Evolutionary conservation across 2,329 filamentous ascomycete genomes (phyloP).

Genomic region (Cordyceps fumosorosea): DNA sequence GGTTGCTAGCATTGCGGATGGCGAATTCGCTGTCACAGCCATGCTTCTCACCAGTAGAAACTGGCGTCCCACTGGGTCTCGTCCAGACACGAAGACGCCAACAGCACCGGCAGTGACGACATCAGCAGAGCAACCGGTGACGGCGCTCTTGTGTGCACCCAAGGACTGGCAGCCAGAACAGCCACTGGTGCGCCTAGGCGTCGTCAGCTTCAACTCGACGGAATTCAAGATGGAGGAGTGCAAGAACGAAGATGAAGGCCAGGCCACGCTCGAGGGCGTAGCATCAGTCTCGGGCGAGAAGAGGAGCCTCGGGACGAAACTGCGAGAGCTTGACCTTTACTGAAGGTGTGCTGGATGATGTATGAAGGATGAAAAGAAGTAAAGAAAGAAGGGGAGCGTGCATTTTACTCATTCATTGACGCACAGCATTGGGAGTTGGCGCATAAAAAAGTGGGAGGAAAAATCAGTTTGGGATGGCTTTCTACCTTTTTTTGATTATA

Average conservation of each 20-base stretch:
- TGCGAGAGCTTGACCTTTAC: slow-evolving; percentile 31
- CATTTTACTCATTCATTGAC: not conserved
- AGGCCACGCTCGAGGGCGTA: slow-evolving; percentile 23
- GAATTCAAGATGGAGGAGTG: slow-evolving; percentile 20
- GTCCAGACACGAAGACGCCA: not conserved
- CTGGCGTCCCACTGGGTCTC: not conserved
- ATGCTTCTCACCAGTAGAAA: slow-evolving; percentile 8
- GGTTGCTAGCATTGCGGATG: not conserved
- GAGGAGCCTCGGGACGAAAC: slow-evolving; percentile 21
- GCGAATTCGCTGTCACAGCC: not conserved
- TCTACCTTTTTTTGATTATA: not conserved
- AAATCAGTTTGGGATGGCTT: not conserved
- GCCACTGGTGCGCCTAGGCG: slow-evolving; percentile 26
- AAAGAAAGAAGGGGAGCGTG: not conserved
- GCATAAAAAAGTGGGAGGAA: not conserved
- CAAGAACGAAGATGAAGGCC: slow-evolving; percentile 11
- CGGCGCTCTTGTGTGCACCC: slow-evolving; percentile 10
- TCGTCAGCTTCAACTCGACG: slow-evolving; percentile 22
- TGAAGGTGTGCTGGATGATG: slow-evolving; percentile 14
- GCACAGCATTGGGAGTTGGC: slow-evolving; percentile 8
- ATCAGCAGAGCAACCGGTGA: not conserved
- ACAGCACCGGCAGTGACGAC: too few species aligned
- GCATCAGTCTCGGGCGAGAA: slow-evolving; percentile 20
- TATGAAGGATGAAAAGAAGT: not conserved
- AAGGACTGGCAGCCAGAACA: slow-evolving; percentile 21